Evolutionary conservation across 768 basidiomycete genomes (phyloP), one percentile per base, ranked within the genome.

Genomic region (Pleurotus ostreatus): DNA sequence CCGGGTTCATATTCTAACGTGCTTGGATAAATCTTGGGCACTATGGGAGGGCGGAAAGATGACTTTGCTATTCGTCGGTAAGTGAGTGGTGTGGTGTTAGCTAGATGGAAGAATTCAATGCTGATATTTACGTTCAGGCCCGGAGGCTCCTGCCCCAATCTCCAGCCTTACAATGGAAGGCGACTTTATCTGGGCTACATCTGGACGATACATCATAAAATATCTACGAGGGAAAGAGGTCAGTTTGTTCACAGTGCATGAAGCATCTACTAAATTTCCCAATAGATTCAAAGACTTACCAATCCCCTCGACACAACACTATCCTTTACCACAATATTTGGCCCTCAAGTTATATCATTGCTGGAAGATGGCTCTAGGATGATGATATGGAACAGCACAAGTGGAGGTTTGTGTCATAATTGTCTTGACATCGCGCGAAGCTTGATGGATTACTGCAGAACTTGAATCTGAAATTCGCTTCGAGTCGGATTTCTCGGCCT

Each of bases 31-130:
- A 57, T 83, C 90, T 61, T 98, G 95, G 95, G 91, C 94, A 15
- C 75, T 97, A 65, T 98, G 96, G 96, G 94, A 97, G 63, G 95
- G 93, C 18, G 90, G 86, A 23, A 94, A 88, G 71, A 94, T 98
- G 92, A 79, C 78, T 30, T 72, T 98, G 56, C 78, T 98, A 38
- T 98, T 99, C 67, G 94, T 95, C 58, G 93, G 96, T 92, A 71
- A 74, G 92, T 81, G 64, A 59, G 57, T 66, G 56, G 30, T 40
- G 54, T 53, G 40, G 20, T 39, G 39, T 56, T 52, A 51, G 39
- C 39, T 46, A 30, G 23, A 54, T 40, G 26, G 30, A 30, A 43
- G 15, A 25, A 49, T 9, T 46, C 3, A 22, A 15, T 40, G 37
- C 41, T 22, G n/a, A 57, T 59, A 55, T 26, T 11, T 52, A 13